Evolutionary conservation across 306 rosid genomes (phyloP).

Genomic region (Casuarina glauca): DNA sequence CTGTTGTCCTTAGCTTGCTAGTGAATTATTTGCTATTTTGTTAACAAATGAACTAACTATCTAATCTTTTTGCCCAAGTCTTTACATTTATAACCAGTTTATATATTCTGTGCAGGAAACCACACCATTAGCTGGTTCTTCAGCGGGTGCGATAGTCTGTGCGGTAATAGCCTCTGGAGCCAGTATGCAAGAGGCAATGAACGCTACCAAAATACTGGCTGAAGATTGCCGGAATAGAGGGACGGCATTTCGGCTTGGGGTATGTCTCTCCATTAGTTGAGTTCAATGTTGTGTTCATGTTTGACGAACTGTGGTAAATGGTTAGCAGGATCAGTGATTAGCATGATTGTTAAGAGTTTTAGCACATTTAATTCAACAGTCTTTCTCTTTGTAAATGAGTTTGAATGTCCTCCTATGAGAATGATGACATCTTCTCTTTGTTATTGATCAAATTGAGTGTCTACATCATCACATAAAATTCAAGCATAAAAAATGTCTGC

Average conservation of each 20-base stretch:
- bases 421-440: background rate
- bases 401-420: background rate
- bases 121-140: slow-evolving; percentile 96
- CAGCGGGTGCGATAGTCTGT: slow-evolving; percentile 96
- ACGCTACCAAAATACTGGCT: slow-evolving; percentile 82
- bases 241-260: slow-evolving; percentile 97
- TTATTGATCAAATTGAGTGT: background rate
- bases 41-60: background rate
- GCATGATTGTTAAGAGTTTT: background rate
- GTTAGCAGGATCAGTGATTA: background rate
- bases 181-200: slow-evolving; percentile 78
- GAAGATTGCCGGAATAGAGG: slow-evolving; percentile 85
- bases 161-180: slow-evolving; percentile 94
- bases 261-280: slow-evolving; percentile 30
- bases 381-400: background rate
- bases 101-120: slow-evolving; percentile 58
- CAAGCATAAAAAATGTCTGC: no score
- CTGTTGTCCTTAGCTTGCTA: background rate
- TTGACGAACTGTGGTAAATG: background rate
- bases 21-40: no score
- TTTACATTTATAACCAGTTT: background rate
- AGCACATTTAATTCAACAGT: background rate
- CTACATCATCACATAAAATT: background rate
- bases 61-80: background rate
- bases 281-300: background rate